Evolutionary conservation across 2,329 filamentous ascomycete species (phyloP).

Genomic region (Fusarium floridanum): DNA sequence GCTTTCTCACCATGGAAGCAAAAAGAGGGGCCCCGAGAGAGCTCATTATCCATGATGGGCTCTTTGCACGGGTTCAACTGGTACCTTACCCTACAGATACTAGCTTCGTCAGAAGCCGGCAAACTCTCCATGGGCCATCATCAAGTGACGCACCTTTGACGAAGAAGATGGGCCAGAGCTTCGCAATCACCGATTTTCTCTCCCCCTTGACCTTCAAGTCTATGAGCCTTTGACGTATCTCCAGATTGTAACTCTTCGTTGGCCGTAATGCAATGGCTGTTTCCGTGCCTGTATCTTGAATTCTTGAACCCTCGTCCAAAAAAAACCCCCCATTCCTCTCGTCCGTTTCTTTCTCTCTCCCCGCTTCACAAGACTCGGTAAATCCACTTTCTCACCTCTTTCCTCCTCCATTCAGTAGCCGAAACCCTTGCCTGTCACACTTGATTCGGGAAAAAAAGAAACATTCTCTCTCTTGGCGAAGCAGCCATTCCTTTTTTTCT

Average conservation of each 20-base stretch:
- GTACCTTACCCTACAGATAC: conserved; percentile 37
- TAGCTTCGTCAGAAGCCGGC: conserved; percentile 27
- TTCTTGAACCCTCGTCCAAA: background rate
- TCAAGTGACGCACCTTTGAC: conserved; percentile 46
- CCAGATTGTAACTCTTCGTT: background rate
- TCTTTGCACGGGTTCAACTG: conserved; percentile 27
- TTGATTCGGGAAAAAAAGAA: conserved; percentile 8
- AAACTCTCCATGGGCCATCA: conserved; percentile 7
- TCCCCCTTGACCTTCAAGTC: background rate
- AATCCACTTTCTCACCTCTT: conserved; percentile 32
- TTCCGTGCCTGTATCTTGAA: conserved; percentile 17
- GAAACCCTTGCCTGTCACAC: conserved; percentile 25
- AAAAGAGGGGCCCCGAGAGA: background rate
- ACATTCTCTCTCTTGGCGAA: conserved; percentile 25
- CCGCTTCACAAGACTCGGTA: conserved; percentile 31
- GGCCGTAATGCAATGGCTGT: conserved; percentile 19
- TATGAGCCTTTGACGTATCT: conserved; percentile 1
- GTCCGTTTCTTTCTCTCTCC: conserved; percentile 19
- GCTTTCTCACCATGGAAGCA: background rate
- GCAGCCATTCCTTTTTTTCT: conserved; percentile 21
- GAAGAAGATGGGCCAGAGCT: conserved; percentile 10
- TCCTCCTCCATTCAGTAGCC: conserved; percentile 30
- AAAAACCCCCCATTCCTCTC: background rate
- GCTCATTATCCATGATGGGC: conserved; percentile 15
- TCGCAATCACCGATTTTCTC: conserved; percentile 19